Evolutionary conservation across 768 basidiomycete genomes (phyloP).

Genomic region (Imleria badia): DNA sequence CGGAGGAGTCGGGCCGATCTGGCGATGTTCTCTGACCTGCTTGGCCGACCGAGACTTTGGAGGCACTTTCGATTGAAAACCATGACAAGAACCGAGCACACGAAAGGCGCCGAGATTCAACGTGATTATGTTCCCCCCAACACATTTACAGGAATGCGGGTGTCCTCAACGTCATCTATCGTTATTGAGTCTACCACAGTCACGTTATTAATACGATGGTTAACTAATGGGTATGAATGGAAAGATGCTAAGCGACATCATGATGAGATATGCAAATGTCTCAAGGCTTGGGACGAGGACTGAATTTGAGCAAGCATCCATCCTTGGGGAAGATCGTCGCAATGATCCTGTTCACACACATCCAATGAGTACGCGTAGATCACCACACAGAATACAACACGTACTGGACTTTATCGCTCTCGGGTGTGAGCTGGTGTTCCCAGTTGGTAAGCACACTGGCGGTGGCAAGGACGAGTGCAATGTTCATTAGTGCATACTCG

Average conservation of each 20-base stretch:
- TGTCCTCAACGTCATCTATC: too few relatives aligned
- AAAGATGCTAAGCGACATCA: neutral
- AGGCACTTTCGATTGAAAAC: too few relatives aligned
- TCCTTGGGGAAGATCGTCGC: conserved; percentile 98
- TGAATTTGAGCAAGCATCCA: conserved; percentile 78
- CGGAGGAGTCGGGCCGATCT: too few relatives aligned
- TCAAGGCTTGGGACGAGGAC: conserved; percentile 48
- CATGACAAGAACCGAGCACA: too few relatives aligned
- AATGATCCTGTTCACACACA: conserved; percentile 60
- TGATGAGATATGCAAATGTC: neutral
- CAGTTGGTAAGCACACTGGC: conserved; percentile 80
- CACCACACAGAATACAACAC: conserved; percentile 31
- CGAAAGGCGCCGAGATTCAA: too few relatives aligned
- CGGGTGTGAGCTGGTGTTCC: conserved; percentile 80
- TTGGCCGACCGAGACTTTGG: too few relatives aligned
- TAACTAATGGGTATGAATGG: conserved; percentile 16
- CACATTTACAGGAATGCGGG: too few relatives aligned
- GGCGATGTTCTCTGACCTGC: too few relatives aligned
- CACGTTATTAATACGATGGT: conserved; percentile 18
- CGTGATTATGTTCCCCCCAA: too few relatives aligned
- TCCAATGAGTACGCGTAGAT: neutral
- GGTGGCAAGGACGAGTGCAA: conserved; percentile 80
- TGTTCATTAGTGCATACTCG: conserved; percentile 93
- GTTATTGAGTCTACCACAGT: too few relatives aligned
- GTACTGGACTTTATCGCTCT: conserved; percentile 79